Base-by-base conservation (phyloP, 2,329 filamentous ascomycete genomes). In the Coniochaeta prunicola region DNA sequence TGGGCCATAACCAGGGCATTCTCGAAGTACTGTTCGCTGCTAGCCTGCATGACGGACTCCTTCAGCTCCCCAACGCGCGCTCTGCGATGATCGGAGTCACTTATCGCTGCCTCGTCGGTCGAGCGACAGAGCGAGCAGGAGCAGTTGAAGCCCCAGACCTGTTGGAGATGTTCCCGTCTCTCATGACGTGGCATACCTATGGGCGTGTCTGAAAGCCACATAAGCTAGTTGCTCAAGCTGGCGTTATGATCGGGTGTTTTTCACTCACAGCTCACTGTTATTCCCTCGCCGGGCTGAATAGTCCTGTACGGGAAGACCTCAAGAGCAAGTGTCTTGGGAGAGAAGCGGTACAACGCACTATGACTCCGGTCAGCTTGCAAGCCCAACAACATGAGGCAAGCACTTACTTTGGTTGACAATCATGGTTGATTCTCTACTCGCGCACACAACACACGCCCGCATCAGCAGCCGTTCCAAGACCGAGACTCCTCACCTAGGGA, bases 201-300 rank as follows among this genome's bases (percentile, higher is more conserved):
- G 12, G 67, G 64, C 6, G 64, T 62, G 28, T 69, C 67, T 69
- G 36, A 1, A n/a, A 17, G n/a, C n/a, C n/a, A n/a, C n/a, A n/a
- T n/a, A n/a, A n/a, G n/a, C n/a, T n/a, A n/a, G n/a, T n/a, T n/a
- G n/a, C n/a, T n/a, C n/a, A n/a, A n/a, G n/a, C n/a, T n/a, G n/a
- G n/a, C n/a, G n/a, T 10, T 24, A 10, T 21, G 9, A 13, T 38
- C 19, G 19, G 40, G 24, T 24, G 9, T 9, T 5, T 3, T 24
- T 10, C 17, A 58, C 67, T 24, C 60, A 68, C 69, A 70, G 63
- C 64, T 70, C 55, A 71, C 65, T 9, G 60, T 45, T 28, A 71
- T 67, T 56, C 71, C 69, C 15, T 70, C 66, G 3, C 68, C 69
- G 1, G 63, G 58, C 50, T 66, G 58, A 19, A 71, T 69, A 13